Evolutionary conservation across 2,329 filamentous ascomycete species (phyloP).

Genomic region (Pseudocercospora fuligena): DNA sequence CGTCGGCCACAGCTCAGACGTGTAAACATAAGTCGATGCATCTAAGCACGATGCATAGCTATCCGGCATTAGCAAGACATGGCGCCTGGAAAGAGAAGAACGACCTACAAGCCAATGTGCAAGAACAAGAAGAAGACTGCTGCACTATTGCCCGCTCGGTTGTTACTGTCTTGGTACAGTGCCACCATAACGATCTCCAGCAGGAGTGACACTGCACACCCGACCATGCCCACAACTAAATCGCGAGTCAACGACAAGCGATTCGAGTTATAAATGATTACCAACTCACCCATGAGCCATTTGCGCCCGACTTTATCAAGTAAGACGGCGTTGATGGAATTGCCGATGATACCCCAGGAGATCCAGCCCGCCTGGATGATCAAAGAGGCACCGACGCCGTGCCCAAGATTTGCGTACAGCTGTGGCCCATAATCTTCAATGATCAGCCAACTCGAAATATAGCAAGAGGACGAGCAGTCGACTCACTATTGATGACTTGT

Average conservation of each 20-base stretch:
- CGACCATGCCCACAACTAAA: conserved; percentile 9
- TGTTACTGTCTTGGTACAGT: background rate
- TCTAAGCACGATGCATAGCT: conserved; percentile 38
- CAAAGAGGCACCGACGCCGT: background rate
- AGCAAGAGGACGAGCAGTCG: too few relatives aligned
- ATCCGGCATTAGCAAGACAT: background rate
- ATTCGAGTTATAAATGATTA: too few relatives aligned
- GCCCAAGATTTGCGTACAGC: background rate
- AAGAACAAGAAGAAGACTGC: conserved; percentile 17
- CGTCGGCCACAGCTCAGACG: conserved; percentile 44
- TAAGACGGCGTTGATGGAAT: conserved; percentile 6
- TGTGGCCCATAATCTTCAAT: background rate
- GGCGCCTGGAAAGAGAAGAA: too few relatives aligned
- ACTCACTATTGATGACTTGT: background rate
- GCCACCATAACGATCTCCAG: conserved; percentile 9
- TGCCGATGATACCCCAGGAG: conserved; percentile 1
- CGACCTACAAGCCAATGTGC: conserved; percentile 1
- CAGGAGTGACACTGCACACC: conserved; percentile 12
- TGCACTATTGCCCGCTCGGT: background rate
- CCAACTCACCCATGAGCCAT: background rate
- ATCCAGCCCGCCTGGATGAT: conserved; percentile 12
- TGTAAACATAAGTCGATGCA: conserved; percentile 41
- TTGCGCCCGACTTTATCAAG: background rate
- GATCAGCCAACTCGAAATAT: background rate
- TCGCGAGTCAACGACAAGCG: too few relatives aligned